Evolutionary conservation across 257 asterid species (phyloP), one percentile per base, ranked within the genome.

Genomic region (Scutellaria minor): DNA sequence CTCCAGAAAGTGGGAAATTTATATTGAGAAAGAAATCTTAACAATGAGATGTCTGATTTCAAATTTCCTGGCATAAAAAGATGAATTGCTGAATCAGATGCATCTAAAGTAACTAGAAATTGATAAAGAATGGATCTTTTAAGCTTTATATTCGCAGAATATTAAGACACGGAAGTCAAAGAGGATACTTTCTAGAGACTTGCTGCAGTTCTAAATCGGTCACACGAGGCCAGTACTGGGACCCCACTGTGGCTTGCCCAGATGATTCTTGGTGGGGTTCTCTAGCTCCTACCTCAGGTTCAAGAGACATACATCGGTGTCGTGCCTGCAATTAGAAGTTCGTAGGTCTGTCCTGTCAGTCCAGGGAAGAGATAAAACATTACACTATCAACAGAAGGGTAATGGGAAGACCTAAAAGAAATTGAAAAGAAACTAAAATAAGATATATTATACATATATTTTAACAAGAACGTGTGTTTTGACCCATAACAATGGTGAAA

Each of bases 111-210:
- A 18, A 58, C 48, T 37, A 56, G 70, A 46, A 73, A 66, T 58
- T 48, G 60, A 77, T 20, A 70, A 18, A 42, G 7, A 39, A 63
- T 44, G 42, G 13, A 70, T 66, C 54, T 39, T 47, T 52, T 8
- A 76, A 66, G 70, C 58, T 60, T 65, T 31, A 39, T 66, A 72
- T 63, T 53, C 31, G 5, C 57, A 18, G 64, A 57, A 51, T 35
- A 60, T 46, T 59, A 53, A 74, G 74, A 62, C 14, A 35, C 62
- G 37, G 57, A 70, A 76, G 62, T 59, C 39, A 40, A 48, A 65
- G 55, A 13, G 93, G 97, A 88, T 90, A 90, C 90, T 75, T 80
- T 80, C 66, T 78, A 64, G 83, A 80, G 68, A 78, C 79, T 76
- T 72, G 64, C 68, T 82, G 93, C 77, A 76, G 78, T 67, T 85